phyloP scores from a whole-genome alignment of 768 basidiomycete species.

The Terana coerulea region DNA sequence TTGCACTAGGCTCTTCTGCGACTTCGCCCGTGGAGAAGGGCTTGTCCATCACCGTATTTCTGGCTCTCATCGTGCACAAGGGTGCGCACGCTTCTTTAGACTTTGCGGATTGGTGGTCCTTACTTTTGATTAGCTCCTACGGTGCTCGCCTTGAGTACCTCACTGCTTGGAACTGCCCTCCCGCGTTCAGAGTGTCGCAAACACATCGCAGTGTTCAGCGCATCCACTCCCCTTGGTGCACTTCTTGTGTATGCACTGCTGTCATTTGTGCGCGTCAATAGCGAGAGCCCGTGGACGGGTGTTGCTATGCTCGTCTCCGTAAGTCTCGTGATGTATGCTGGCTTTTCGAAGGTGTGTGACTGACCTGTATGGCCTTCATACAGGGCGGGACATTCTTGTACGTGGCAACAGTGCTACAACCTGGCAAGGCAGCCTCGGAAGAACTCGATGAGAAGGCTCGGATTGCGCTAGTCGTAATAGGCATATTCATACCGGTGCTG shows the following conservation, averaged over 20 bases:
- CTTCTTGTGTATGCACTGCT: constrained; percentile 72
- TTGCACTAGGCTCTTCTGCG: constrained; percentile 82
- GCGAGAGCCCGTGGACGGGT: constrained; percentile 59
- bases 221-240: constrained; percentile 82
- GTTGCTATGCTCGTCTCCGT: constrained; percentile 83
- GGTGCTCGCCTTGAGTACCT: constrained; percentile 82
- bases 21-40: constrained; percentile 27
- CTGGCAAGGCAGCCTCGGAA: constrained; percentile 37
- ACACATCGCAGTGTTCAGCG: constrained; percentile 74
- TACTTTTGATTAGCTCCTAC: constrained; percentile 66
- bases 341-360: too few relatives aligned
- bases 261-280: constrained; percentile 44
- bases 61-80: constrained; percentile 92
- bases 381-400: constrained; percentile 94
- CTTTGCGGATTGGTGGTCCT: not conserved
- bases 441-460: constrained; percentile 45
- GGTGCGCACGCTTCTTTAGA: constrained; percentile 33
- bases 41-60: constrained; percentile 80
- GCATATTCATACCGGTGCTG: constrained; percentile 69
- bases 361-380: constrained; percentile 5
- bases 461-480: constrained; percentile 51
- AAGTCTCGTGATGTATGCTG: constrained; percentile 8
- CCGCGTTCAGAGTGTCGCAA: constrained; percentile 64
- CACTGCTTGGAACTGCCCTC: constrained; percentile 75
- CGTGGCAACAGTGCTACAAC: constrained; percentile 88